phyloP scores from a whole-genome alignment of 2,329 filamentous ascomycete genomes.

The Xylariaceae sp. region DNA sequence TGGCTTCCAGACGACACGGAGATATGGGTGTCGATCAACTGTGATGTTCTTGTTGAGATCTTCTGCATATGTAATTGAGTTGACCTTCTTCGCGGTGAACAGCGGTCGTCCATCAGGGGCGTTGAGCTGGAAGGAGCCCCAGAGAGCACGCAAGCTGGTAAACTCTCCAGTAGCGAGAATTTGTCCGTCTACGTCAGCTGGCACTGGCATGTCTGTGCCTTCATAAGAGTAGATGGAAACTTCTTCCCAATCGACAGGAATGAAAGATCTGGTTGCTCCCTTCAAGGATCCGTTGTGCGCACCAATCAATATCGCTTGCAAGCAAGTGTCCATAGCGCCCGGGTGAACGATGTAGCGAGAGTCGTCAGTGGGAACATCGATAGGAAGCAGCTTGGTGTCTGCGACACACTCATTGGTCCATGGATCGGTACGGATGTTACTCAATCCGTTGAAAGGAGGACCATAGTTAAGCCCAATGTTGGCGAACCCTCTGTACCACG shows the following conservation, averaged over 20 bases:
- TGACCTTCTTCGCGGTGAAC: constrained; percentile 18
- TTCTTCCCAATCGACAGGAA: constrained; percentile 21
- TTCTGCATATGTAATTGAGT: constrained; percentile 22
- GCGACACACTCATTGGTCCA: constrained; percentile 16
- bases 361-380: constrained; percentile 10
- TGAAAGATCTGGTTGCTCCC: constrained; percentile 18
- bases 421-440: constrained; percentile 11
- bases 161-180: constrained; percentile 19
- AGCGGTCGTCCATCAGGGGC: constrained; percentile 15
- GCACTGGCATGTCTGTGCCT: constrained; percentile 16
- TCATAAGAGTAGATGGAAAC: constrained; percentile 23
- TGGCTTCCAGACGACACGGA: constrained; percentile 26
- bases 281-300: constrained; percentile 19
- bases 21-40: constrained; percentile 21
- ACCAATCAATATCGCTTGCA: constrained; percentile 14
- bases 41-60: constrained; percentile 20
- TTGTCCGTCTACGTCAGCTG: constrained; percentile 8
- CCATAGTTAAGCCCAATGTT: constrained; percentile 28
- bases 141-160: constrained; percentile 17
- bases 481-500: constrained; percentile 26
- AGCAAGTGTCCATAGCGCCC: constrained; percentile 14
- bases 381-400: constrained; percentile 17
- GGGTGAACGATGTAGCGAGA: constrained; percentile 28
- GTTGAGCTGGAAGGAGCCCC: constrained; percentile 15
- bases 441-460: constrained; percentile 21